Base-by-base conservation (phyloP, 768 basidiomycete genomes). In the Xerocomellus dryophilus region DNA sequence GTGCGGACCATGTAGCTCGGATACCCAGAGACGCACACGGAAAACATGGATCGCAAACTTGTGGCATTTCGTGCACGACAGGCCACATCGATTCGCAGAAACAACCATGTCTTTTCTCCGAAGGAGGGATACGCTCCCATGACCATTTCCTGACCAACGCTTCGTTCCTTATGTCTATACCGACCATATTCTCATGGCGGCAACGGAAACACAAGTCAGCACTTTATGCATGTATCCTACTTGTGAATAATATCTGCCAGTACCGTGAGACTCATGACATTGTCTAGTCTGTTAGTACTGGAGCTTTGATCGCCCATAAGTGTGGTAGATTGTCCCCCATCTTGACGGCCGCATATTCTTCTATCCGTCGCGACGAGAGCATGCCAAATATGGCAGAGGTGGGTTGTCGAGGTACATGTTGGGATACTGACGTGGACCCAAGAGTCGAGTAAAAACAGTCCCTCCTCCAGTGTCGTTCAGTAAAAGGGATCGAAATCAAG, bases 191-290 rank as follows among this genome's bases (percentile, higher is more conserved):
- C 17, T n/a, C 17, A 18, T 44, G 20, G 23, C 11, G 36, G n/a
- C 15, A 47, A 38, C n/a, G 32, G n/a, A 47, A 32, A 32, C 34
- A 8, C 25, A 21, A 14, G 11, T 35, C 32, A 45, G 31, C 29
- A 29, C 15, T 3, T 32, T 7, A 18, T 29, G 47, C 43, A 50
- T n/a, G n/a, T 41, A 47, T 38, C 36, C 17, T 39, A 39, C 31
- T 18, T 43, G 25, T 14, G 25, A 23, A 39, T 59, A 43, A 58
- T 57, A 58, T 50, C 83, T 82, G 2, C 83, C 82, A 10, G 82
- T 5, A 5, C 23, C 23, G 23, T 73, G 14, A 84, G 73, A 7
- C 74, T 77, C 82, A 85, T 84, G 12, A 85, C 73, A 59, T 81
- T 74, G 8, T 71, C 45, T 0, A 82, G 62, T 86, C 85, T 25